These are phyloP conservation scores for Suhomyces wounanorum DNA, from an alignment of 1,139 yeast species.

Conservation along the genomic window DNA sequence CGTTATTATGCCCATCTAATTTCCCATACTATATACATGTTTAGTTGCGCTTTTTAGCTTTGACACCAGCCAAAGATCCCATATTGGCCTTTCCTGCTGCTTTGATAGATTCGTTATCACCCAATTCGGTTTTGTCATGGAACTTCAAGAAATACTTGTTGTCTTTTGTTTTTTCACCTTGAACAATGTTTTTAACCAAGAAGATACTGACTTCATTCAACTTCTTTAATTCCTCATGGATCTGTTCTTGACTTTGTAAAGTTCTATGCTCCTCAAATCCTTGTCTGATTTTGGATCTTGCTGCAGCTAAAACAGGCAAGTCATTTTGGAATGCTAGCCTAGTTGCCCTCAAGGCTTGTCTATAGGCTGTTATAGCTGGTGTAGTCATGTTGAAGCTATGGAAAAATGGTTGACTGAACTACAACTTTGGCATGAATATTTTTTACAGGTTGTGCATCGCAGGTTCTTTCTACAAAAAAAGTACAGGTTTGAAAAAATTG, in stretches of 20 bases:
- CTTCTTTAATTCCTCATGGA: constrained; percentile 55
- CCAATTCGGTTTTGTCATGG: constrained; percentile 82
- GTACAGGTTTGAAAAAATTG: neutral
- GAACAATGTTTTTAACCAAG: constrained; percentile 75
- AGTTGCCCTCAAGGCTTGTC: constrained; percentile 72
- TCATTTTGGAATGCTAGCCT: constrained; percentile 66
- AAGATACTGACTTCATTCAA: constrained; percentile 71
- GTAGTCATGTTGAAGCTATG: constrained; percentile 8
- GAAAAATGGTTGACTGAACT: neutral
- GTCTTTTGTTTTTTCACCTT: constrained; percentile 59
- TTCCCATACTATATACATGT: constrained; percentile 9
- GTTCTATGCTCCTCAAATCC: constrained; percentile 50
- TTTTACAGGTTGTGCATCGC: neutral
- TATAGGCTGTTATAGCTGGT: constrained; percentile 54
- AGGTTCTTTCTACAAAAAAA: neutral
- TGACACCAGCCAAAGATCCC: constrained; percentile 48
- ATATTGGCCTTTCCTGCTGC: constrained; percentile 32
- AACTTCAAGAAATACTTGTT: constrained; percentile 58
- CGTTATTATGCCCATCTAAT: neutral
- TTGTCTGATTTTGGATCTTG: constrained; percentile 63
- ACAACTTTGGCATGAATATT: neutral
- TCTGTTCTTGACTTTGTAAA: constrained; percentile 37
- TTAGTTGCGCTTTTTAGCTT: constrained; percentile 27
- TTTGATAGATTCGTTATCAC: constrained; percentile 71
- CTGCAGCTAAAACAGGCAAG: constrained; percentile 53